A percentile compares a stretch with the other conserved stretches of the same genome.
phyloP scores from a whole-genome alignment of 1,284 basidiomycete species.

The Tetrapyrgos nigripes region DNA sequence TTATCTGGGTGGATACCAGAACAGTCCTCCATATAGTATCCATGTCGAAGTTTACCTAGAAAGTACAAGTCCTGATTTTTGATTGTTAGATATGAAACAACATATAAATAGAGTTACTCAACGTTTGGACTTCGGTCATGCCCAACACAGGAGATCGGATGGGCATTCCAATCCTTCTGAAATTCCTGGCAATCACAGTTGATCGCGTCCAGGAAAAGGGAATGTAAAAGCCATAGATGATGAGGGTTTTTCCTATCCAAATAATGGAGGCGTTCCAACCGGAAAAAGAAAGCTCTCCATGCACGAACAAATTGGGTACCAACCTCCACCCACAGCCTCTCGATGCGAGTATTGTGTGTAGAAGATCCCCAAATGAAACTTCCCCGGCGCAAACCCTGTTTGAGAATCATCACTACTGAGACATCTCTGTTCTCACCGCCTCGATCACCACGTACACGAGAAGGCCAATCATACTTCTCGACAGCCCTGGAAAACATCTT shows the following conservation, averaged over 20 bases:
- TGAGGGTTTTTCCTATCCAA: too few species aligned
- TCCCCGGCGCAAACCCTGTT: too few species aligned
- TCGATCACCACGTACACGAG: constrained; percentile 8
- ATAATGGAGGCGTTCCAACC: constrained; percentile 7
- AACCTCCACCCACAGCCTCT: too few species aligned
- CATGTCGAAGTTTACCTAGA: not conserved
- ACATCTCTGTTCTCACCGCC: constrained; percentile 17
- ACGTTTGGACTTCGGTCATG: constrained; percentile 1
- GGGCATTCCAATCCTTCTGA: too few species aligned
- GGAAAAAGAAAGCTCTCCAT: constrained; percentile 8
- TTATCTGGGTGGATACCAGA: too few species aligned
- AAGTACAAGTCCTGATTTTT: not conserved
- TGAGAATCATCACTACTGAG: too few species aligned
- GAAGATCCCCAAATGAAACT: too few species aligned
- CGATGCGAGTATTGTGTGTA: too few species aligned
- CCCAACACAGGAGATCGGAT: constrained; percentile 23
- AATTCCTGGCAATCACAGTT: constrained; percentile 36
- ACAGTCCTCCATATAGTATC: too few species aligned
- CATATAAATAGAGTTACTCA: too few species aligned
- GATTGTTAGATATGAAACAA: not conserved
- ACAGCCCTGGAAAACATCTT: not conserved
- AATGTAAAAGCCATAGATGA: constrained; percentile 21
- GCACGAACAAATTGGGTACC: not conserved
- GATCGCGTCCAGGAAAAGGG: constrained; percentile 39
- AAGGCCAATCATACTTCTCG: constrained; percentile 2